Base-by-base conservation (phyloP, 208 protist species). In the Dictyostelium gargantuum region DNA sequence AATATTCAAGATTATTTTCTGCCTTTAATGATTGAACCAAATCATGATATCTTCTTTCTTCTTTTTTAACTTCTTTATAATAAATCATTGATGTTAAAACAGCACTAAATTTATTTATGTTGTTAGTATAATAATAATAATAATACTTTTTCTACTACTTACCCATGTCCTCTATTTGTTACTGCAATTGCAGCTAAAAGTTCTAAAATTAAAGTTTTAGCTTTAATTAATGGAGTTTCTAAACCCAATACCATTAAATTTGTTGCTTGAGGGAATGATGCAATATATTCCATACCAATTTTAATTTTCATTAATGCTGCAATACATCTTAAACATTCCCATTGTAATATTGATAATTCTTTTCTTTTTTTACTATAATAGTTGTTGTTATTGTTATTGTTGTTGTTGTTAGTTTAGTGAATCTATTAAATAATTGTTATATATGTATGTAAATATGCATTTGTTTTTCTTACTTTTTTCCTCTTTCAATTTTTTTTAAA, bases 281-380 rank as follows among this genome's bases (percentile, higher is more conserved):
- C 61, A 56, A 86, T 50, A 29, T 63, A 76, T 3, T 86, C 81
- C 81, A 86, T 86, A 86, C 81, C 81, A 61, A 86, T 76, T 44
- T 76, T 86, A 40, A 86, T 86, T 29, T 63, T 75, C 81, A 86
- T 86, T 17, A 86, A 54, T 15, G 81, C 58, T 10, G 58, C 81
- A 42, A 86, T 29, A 76, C 81, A 86, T 76, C 81, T 54, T 21
- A 76, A 35, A 50, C 61, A 76, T 40, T 86, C 81, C 26, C 19
- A 86, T 56, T 86, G 66, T n/a, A 86, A 68, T 63, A 76, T 75
- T n/a, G 46, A 1, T 8, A 63, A 26, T 13, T 86, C 81, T 68
- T 86, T 86, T 44, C 66, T 42, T 21, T 86, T 86, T 23, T 46
- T n/a, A 10, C 63, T 70, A 40, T 40, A 26, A 42, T 23, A 40